A percentile compares a stretch with the other conserved stretches of the same genome.
Evolutionary conservation across 345 rosid species (phyloP).

Genomic region (Rhodamnia argentea): DNA sequence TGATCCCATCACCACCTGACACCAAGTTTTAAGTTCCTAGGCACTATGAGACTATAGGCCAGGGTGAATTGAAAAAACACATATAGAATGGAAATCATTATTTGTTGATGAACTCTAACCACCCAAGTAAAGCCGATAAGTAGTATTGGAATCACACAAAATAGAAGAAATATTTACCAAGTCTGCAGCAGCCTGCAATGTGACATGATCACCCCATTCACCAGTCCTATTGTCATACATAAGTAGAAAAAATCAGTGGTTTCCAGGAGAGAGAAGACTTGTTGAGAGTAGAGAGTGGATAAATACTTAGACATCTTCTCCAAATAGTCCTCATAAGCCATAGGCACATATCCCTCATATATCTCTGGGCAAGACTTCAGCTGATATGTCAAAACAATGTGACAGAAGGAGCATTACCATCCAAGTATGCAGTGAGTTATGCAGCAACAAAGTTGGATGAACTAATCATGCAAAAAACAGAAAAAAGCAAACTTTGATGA

Average conservation of each 20-base stretch:
- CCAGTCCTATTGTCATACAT: conserved; percentile 27
- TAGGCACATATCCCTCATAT: conserved; percentile 67
- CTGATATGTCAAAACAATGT: conserved; percentile 17
- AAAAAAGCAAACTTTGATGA: not conserved
- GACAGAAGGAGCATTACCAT: conserved; percentile 3
- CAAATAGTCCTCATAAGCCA: conserved; percentile 54
- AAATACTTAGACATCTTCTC: conserved; percentile 53
- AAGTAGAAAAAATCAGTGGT: conserved; percentile 7
- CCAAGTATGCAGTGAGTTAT: not conserved
- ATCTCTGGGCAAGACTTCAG: conserved; percentile 33
- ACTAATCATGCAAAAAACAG: not conserved
- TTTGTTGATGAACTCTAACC: not conserved
- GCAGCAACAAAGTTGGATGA: not conserved
- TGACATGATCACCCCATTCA: conserved; percentile 50
- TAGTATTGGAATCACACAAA: not conserved
- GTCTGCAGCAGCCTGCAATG: conserved; percentile 48
- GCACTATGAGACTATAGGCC: not conserved
- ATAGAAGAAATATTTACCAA: conserved; percentile 18
- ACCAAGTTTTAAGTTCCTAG: not conserved
- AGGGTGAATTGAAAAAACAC: not conserved
- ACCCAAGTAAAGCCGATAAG: not conserved
- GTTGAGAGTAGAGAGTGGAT: conserved; percentile 1
- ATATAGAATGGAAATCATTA: not conserved
- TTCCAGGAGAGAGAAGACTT: not conserved
- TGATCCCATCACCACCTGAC: not conserved